phyloP scores from a whole-genome alignment of 2,329 filamentous ascomycete genomes.

The Cordyceps fumosorosea region DNA sequence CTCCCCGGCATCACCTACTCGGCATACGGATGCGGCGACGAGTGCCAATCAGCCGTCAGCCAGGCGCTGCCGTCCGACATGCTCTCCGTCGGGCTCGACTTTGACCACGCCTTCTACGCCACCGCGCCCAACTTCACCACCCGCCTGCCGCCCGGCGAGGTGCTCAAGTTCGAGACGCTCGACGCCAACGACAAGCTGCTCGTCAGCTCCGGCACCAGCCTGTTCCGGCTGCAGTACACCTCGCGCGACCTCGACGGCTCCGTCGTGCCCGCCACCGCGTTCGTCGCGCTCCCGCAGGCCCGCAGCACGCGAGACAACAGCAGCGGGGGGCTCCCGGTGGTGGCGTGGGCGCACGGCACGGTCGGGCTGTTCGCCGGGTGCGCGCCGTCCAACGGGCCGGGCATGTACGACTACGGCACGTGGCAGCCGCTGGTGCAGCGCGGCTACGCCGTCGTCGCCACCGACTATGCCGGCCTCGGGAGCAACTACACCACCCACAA shows the following conservation, averaged over 20 bases:
- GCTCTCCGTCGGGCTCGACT: slow-evolving; percentile 4
- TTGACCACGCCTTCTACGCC: slow-evolving; percentile 14
- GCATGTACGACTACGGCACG: slow-evolving; percentile 15
- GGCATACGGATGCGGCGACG: slow-evolving; percentile 8
- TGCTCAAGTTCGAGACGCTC: slow-evolving; percentile 16
- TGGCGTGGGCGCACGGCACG: slow-evolving; percentile 17
- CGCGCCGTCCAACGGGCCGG: slow-evolving; percentile 15
- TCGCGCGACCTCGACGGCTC: slow-evolving; percentile 15
- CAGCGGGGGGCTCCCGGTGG: not conserved
- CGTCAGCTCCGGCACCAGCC: slow-evolving; percentile 13
- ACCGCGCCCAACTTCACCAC: slow-evolving; percentile 16
- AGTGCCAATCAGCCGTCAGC: slow-evolving; percentile 11
- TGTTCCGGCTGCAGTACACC: slow-evolving; percentile 18
- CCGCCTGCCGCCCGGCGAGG: slow-evolving; percentile 10
- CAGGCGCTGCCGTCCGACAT: not conserved
- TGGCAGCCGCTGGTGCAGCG: slow-evolving; percentile 13
- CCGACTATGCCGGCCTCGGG: slow-evolving; percentile 19
- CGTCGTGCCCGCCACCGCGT: slow-evolving; percentile 15
- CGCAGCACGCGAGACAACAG: not conserved
- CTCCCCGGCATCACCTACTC: not conserved
- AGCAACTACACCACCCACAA: slow-evolving; percentile 18
- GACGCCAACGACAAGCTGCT: slow-evolving; percentile 5
- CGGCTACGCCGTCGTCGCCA: slow-evolving; percentile 18
- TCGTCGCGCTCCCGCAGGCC: slow-evolving; percentile 13
- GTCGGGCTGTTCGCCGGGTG: slow-evolving; percentile 15